Evolutionary conservation across 2,329 filamentous ascomycete genomes (phyloP), one percentile per base, ranked within the genome.

Genomic region (Westerdykella aurantiaca): DNA sequence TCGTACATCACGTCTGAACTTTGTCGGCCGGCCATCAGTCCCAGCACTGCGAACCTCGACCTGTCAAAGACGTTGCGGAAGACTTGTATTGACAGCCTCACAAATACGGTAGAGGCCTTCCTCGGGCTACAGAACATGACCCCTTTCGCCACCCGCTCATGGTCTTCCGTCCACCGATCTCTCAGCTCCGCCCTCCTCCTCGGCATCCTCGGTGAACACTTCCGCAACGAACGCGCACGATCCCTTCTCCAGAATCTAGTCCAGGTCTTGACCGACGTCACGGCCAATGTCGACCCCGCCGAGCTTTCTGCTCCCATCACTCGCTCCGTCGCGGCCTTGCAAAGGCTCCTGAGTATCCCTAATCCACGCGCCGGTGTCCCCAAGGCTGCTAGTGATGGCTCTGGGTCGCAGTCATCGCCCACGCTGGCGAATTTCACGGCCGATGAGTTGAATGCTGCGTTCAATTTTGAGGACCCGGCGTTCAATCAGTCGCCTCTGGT

Each of bases 1-100:
- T 81, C 78, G 6, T 83, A 82, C 59, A 75, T 81, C 46, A 75
- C 75, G 17, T 81, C 79, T 4, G 80, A 82, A 62, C 73, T 82
- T 25, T 82, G 77, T 56, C 73, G 80, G 25, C 78, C 79, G 29
- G 76, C 79, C 18, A 72, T 83, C 54, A 81, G 78, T 53, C 71
- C 75, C 9, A 67, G 69, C 35, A 69, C 68, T 7, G 71, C 74
- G 33, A 61, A 63, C 13, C 56, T 67, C 40, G 72, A 73, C 35
- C 60, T 72, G 34, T 68, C 61, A 49, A 70, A 63, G 55, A 74
- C 63, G 10, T 71, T 81, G 56, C 73, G 75, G 35, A 71, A 72
- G 41, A 73, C 75, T 44, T 82, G 79, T 53, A 69, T 82, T 31
- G 69, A 74, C 38, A 77, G 74, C 49, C 66, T 82, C 4, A 73